Conservation (phyloP, 441 rosid genomes). For the Euphorbia celastroides region DNA sequence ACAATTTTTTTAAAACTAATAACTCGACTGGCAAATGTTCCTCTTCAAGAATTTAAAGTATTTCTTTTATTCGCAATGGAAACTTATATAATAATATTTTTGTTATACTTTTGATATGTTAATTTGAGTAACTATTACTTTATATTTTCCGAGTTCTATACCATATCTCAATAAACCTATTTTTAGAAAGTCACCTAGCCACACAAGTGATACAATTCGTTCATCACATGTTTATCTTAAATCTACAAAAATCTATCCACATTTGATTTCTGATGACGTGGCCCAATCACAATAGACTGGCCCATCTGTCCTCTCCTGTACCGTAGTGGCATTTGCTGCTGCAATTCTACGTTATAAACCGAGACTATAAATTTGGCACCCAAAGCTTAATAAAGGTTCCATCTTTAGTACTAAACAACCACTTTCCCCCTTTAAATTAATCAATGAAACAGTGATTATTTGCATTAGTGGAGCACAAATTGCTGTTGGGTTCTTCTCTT, state of each 20-base stretch:
- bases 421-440: neutral
- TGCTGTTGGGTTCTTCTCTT: neutral
- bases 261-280: slow-evolving; percentile 56
- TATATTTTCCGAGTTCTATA: too few species aligned
- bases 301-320: neutral
- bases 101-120: too few species aligned
- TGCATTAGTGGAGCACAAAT: neutral
- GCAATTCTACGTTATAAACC: neutral
- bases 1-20: too few species aligned
- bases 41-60: too few species aligned
- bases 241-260: slow-evolving; percentile 45
- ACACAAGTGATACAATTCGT: too few species aligned
- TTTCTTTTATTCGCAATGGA: too few species aligned
- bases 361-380: neutral
- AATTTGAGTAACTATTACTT: too few species aligned
- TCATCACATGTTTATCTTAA: neutral
- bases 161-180: too few species aligned
- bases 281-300: slow-evolving; percentile 43
- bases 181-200: too few species aligned
- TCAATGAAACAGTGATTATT: neutral
- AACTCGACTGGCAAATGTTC: too few species aligned
- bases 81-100: too few species aligned
- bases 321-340: neutral
- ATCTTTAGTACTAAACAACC: neutral
- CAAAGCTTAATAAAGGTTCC: neutral